Percentiles rank a stretch among this genome's conserved stretches.
Evolutionary conservation across 2,329 filamentous ascomycete genomes (phyloP).

Genomic region (Colletotrichum sp.): DNA sequence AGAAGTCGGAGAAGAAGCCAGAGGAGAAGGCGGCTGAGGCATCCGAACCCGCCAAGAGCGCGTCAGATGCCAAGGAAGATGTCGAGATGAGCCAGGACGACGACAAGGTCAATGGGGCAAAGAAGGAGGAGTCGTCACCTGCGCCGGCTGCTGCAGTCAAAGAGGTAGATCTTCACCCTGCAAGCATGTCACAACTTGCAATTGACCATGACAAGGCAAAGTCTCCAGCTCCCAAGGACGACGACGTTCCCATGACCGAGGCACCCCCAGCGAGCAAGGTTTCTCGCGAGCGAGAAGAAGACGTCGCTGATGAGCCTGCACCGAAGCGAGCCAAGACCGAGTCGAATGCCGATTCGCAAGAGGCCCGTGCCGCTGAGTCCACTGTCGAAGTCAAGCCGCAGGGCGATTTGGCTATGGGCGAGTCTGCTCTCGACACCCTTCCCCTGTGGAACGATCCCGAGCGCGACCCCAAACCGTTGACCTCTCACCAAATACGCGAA

Average conservation of each 20-base stretch:
- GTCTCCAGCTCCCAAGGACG: not conserved
- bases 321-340: conserved; percentile 85
- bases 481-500: conserved; percentile 64
- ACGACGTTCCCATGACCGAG: conserved; percentile 60
- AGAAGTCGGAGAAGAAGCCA: not conserved
- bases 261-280: conserved; percentile 62
- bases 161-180: conserved; percentile 40
- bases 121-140: conserved; percentile 2
- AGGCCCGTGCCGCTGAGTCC: conserved; percentile 23
- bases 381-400: conserved; percentile 33
- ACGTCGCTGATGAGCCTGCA: conserved; percentile 68
- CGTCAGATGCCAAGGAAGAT: conserved; percentile 9
- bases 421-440: conserved; percentile 30
- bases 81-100: conserved; percentile 17
- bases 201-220: conserved; percentile 37
- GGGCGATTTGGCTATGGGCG: conserved; percentile 21
- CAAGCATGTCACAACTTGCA: conserved; percentile 43
- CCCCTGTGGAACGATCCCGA: conserved; percentile 46
- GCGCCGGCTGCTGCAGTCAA: conserved; percentile 18
- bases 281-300: conserved; percentile 79
- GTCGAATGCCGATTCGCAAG: conserved; percentile 45
- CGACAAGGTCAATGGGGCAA: conserved; percentile 1
- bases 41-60: conserved; percentile 14
- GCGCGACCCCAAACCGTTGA: conserved; percentile 56
- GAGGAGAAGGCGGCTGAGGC: conserved; percentile 8